phyloP scores from a whole-genome alignment of 129 eudicot species.

The Saussurea involucrata region DNA sequence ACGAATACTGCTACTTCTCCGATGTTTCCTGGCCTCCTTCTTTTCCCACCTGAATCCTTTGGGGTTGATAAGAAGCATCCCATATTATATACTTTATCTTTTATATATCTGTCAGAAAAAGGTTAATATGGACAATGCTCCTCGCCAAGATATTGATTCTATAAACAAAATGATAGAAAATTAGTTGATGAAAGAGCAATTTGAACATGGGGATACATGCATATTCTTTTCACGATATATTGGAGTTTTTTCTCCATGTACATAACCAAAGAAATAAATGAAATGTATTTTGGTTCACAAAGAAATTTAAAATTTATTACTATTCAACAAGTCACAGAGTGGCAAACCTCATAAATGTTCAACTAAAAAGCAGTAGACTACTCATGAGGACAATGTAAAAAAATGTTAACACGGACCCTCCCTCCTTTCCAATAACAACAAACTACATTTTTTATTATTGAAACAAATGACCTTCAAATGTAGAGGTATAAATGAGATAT shows the following conservation, averaged over 20 bases:
- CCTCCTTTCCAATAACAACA: neutral
- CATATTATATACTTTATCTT: constrained; percentile 46
- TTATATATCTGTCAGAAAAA: constrained; percentile 33
- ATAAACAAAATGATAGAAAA: constrained; percentile 2
- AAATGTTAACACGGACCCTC: neutral
- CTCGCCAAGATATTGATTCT: constrained; percentile 26
- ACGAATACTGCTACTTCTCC: constrained; percentile 88
- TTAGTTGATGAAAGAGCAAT: constrained; percentile 1
- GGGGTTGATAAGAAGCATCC: constrained; percentile 85
- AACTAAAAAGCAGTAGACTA: constrained; percentile 47
- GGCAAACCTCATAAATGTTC: constrained; percentile 48
- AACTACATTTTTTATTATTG: neutral
- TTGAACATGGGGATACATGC: constrained; percentile 11
- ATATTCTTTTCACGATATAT: neutral
- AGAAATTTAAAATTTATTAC: constrained; percentile 23
- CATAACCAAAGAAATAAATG: constrained; percentile 8
- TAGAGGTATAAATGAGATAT: too few species aligned
- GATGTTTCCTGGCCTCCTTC: constrained; percentile 79
- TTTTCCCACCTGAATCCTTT: constrained; percentile 68
- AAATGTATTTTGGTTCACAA: constrained; percentile 23
- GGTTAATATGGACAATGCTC: constrained; percentile 13
- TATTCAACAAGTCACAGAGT: constrained; percentile 26
- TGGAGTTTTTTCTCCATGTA: neutral
- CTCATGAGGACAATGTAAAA: constrained; percentile 44
- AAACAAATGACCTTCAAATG: too few species aligned